Conservation (phyloP, 768 basidiomycete genomes). For the Lactarius quietus region DNA sequence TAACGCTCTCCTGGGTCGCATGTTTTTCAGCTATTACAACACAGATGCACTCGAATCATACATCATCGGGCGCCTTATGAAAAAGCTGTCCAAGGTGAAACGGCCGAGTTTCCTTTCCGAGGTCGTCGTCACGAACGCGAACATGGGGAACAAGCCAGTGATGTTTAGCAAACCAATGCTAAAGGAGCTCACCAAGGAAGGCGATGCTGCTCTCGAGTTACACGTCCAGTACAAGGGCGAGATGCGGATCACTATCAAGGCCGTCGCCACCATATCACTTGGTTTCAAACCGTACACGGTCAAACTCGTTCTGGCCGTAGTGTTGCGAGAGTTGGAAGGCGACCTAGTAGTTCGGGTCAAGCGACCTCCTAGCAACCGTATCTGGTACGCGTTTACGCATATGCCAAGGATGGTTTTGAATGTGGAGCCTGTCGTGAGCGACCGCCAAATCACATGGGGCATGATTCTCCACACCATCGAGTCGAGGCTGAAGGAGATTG, state of each 20-base stretch:
- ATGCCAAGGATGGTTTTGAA: constrained; percentile 83
- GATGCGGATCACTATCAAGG: constrained; percentile 84
- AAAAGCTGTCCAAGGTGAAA: constrained; percentile 90
- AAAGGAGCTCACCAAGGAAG: constrained; percentile 93
- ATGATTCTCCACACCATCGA: constrained; percentile 92
- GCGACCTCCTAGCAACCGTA: constrained; percentile 88
- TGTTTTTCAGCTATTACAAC: constrained; percentile 90
- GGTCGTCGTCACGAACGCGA: constrained; percentile 83
- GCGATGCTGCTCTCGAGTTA: constrained; percentile 87
- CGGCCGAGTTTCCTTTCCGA: constrained; percentile 83
- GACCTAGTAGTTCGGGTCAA: constrained; percentile 89
- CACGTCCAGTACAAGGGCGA: constrained; percentile 83
- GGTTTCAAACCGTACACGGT: constrained; percentile 90
- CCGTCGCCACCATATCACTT: constrained; percentile 82
- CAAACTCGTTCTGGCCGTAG: constrained; percentile 83
- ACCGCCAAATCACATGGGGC: constrained; percentile 90
- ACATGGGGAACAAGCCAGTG: constrained; percentile 79
- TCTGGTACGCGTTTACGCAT: constrained; percentile 95
- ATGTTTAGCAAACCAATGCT: constrained; percentile 96
- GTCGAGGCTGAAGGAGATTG: constrained; percentile 81
- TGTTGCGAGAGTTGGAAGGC: constrained; percentile 87
- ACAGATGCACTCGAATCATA: constrained; percentile 78
- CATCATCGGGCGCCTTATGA: constrained; percentile 87
- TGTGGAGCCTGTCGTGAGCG: constrained; percentile 92
- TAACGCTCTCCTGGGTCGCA: constrained; percentile 87